Evolutionary conservation across 306 rosid genomes (phyloP), one percentile per base, ranked within the genome.

Genomic region (Quercus rubra): DNA sequence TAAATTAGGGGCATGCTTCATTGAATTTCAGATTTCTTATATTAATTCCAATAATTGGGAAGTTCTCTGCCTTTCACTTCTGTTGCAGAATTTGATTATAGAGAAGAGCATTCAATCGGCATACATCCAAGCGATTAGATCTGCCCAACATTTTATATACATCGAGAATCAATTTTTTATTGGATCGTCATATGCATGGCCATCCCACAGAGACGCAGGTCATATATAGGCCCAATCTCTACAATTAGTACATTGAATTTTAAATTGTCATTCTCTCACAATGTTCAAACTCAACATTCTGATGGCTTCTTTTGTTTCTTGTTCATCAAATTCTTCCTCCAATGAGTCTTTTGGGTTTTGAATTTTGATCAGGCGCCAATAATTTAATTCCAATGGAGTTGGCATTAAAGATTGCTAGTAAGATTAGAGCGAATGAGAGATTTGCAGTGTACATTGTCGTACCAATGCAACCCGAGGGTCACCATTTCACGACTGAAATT

Each of bases 401-500:
- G 91, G 98, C 99, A 38, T 75, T 95, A 69, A 95, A 93, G 89
- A 91, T 95, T 74, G 93, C 81, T 73, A 93, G 93, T 81, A 95
- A 93, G 90, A 93, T 95, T 56, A 83, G 90, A 82, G 79, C 92
- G 72, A 89, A 77, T 17, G 96, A 95, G 87, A 88, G 99, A 77
- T 95, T 95, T 82, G 66, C 91, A 17, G 98, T 95, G 12, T 95
- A 92, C 69, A 43, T 95, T 79, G 97, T 95, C 76, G 89, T 92
- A 80, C 97, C 98, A 35, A 91, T 95, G 99, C 93, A 95, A 95
- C 98, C 99, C 17, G 99, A 95, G 82, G 97, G 98, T 71, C 71
- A 74, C 96, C 74, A 90, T 96, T 55, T 97, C 6, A 91, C 91
- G 77, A 88, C 88, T n/a, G 97, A 91, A 88, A 91, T 95, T 82